phyloP scores from a whole-genome alignment of 2,329 filamentous ascomycete species.

The Graphium sp. region DNA sequence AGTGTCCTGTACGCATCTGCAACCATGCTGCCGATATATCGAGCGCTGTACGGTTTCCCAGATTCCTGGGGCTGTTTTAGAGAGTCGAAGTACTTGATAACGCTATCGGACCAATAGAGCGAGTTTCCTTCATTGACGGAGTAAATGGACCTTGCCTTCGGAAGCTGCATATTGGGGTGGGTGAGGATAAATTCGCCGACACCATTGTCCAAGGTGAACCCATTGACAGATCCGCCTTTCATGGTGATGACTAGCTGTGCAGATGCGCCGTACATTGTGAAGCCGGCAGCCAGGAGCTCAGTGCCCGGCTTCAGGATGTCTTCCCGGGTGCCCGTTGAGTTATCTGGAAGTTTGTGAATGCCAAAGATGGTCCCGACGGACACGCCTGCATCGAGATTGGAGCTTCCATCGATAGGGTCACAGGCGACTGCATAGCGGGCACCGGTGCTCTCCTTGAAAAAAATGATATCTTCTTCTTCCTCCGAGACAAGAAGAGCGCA shows the following conservation, averaged over 20 bases:
- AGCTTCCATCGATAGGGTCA: conserved; percentile 94
- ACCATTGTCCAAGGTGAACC: conserved; percentile 92
- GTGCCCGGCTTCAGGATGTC: conserved; percentile 82
- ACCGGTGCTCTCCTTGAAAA: conserved; percentile 60
- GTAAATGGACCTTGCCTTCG: conserved; percentile 71
- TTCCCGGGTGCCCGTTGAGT: conserved; percentile 56
- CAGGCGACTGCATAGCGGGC: conserved; percentile 90
- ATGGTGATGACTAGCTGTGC: conserved; percentile 95
- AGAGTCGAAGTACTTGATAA: conserved; percentile 75
- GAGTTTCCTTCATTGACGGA: conserved; percentile 98
- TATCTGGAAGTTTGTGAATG: conserved; percentile 76
- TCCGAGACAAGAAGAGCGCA: conserved; percentile 91
- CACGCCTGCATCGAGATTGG: conserved; percentile 93
- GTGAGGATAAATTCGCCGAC: conserved; percentile 98
- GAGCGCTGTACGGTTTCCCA: conserved; percentile 81
- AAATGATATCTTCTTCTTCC: conserved; percentile 86
- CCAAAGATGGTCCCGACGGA: conserved; percentile 96
- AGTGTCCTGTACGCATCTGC: conserved; percentile 94
- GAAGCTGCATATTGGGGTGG: conserved; percentile 85
- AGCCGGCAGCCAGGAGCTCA: conserved; percentile 85
- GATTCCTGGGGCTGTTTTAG: conserved; percentile 63
- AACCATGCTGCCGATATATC: conserved; percentile 97
- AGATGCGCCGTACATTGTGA: conserved; percentile 99
- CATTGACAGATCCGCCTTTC: conserved; percentile 82
- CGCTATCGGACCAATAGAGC: conserved; percentile 82